Evolutionary conservation across 768 basidiomycete genomes (phyloP), one percentile per base, ranked within the genome.

Genomic region (Amyloporia xantha): DNA sequence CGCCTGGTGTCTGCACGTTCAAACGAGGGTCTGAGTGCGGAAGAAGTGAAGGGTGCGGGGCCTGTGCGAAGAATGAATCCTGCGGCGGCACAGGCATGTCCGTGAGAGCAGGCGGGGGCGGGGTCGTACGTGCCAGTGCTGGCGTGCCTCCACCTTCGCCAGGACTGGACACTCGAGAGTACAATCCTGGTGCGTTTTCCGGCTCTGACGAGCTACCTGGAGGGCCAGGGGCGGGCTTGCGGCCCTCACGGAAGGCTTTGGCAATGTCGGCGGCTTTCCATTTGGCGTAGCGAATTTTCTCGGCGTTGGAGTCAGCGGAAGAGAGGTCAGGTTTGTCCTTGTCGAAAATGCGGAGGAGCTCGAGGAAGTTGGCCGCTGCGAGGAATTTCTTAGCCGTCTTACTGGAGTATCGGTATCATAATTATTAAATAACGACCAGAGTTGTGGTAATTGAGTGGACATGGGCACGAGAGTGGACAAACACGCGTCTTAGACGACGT

Each of bases 191-290:
- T 35, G 63, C 48, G 46, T 57, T 20, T 9, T 35, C 35, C 10
- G 37, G 46, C 5, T 25, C 35, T 10, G 36, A 24, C 15, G 20
- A 64, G 51, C 28, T 72, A 44, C 75, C 81, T 41, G 86, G 81
- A 50, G 90, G 86, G 1, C 91, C 95, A 1, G 93, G 79, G 1
- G 72, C 68, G 9, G 95, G 93, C 56, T 76, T 80, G 19, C 88
- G 78, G 4, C 96, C 94, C 65, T 97, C 95, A n/a, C 94, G 82
- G 61, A 93, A 78, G 1, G 95, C 93, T 65, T 90, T 97, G 15
- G 90, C 82, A 17, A 98, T 93, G 53, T 96, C 92, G 11, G 87
- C 85, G 30, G 95, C 95, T 65, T 97, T 97, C 94, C 96, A 99
- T 65, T 96, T 91, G 3, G 93, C 80, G 67, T 98, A 99, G 48